Percentiles rank a stretch among this genome's conserved stretches.
These are phyloP conservation scores for Fusarium torulosum DNA, from an alignment of 2,329 filamentous ascomycete species.

Conservation along the genomic window DNA sequence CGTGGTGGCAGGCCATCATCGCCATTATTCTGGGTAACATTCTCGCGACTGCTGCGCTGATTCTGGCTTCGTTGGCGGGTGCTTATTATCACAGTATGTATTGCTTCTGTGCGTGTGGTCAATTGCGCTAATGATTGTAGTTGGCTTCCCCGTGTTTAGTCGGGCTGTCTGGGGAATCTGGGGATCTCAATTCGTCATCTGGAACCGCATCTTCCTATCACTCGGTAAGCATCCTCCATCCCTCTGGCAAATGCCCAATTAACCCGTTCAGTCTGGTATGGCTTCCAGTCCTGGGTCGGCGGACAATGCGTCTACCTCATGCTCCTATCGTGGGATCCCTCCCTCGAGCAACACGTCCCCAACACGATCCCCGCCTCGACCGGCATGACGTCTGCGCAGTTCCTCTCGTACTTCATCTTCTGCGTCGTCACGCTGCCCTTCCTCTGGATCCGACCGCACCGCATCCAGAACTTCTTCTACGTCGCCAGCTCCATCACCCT, in stretches of 20 bases:
- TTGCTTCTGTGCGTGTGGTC: neutral
- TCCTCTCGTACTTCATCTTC: conserved; percentile 60
- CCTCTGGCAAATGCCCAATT: neutral
- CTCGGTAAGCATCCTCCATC: conserved; percentile 50
- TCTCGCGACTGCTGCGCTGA: conserved; percentile 55
- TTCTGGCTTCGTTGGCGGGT: conserved; percentile 59
- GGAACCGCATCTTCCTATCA: conserved; percentile 58
- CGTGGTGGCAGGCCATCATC: conserved; percentile 60
- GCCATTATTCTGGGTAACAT: conserved; percentile 56
- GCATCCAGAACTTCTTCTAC: conserved; percentile 58
- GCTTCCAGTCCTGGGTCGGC: conserved; percentile 61
- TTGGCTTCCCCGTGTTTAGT: conserved; percentile 56
- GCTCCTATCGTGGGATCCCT: conserved; percentile 60
- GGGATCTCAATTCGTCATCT: conserved; percentile 58
- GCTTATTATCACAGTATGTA: conserved; percentile 57
- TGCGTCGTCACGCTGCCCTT: conserved; percentile 58
- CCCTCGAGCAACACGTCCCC: conserved; percentile 57
- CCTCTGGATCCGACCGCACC: conserved; percentile 60
- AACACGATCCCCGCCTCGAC: conserved; percentile 57
- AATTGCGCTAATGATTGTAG: conserved; percentile 30
- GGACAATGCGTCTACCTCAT: conserved; percentile 61
- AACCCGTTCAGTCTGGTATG: conserved; percentile 50
- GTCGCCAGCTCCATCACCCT: conserved; percentile 56
- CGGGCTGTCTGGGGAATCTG: conserved; percentile 57
- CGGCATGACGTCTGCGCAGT: conserved; percentile 59